Conservation (phyloP, 305 asterid species). For the Solanum hybrid region DNA sequence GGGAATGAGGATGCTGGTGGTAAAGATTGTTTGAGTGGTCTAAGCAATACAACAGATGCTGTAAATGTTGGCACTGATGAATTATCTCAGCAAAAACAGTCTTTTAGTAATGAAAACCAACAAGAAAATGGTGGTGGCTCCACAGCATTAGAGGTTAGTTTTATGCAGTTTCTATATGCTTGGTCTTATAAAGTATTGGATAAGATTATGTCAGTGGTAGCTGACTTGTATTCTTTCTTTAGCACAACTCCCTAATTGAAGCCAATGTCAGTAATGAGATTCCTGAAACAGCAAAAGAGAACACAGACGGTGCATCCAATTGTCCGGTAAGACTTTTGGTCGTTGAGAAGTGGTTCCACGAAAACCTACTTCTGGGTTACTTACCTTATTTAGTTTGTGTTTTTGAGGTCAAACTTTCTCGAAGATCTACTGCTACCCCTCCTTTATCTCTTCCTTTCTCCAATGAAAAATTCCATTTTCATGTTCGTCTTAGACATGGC, state of each 20-base stretch:
- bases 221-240: background rate
- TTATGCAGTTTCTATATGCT: background rate
- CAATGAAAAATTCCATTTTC: no score
- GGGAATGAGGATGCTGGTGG: background rate
- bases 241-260: background rate
- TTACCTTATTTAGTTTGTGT: background rate
- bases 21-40: background rate
- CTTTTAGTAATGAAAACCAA: background rate
- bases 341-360: background rate
- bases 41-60: background rate
- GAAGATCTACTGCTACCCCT: slow-evolving; percentile 22
- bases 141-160: background rate
- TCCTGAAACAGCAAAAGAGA: background rate
- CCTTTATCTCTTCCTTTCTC: slow-evolving; percentile 17
- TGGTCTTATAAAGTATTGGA: background rate
- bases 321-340: background rate
- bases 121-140: slow-evolving; percentile 4
- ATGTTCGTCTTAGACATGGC: no score
- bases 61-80: background rate
- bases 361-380: background rate
- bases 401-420: slow-evolving; percentile 14
- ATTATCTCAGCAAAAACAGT: background rate
- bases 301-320: background rate
- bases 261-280: background rate
- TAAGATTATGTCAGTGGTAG: background rate